phyloP scores from a whole-genome alignment of 768 basidiomycete genomes.

The Tricholoma sp. region DNA sequence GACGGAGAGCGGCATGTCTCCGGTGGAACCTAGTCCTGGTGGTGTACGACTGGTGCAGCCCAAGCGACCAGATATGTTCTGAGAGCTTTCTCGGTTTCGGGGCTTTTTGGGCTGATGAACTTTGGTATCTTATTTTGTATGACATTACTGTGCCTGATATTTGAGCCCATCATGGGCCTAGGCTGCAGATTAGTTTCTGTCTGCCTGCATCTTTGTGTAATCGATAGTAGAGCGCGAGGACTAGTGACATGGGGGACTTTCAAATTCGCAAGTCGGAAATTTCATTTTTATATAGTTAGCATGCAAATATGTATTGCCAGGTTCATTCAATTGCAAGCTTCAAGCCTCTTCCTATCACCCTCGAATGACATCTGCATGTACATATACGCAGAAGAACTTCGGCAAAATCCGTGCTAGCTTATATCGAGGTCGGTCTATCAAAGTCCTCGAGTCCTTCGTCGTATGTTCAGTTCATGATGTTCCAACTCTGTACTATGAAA shows the following conservation, averaged over 20 bases:
- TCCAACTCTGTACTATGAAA: no score
- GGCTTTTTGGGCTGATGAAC: background rate
- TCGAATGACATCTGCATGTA: no score
- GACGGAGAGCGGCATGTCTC: background rate
- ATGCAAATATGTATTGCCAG: no score
- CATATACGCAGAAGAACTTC: no score
- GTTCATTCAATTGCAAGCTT: no score
- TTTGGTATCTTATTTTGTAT: background rate
- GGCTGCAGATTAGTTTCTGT: background rate
- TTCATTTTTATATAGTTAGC: background rate
- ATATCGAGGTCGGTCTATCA: no score
- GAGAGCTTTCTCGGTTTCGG: background rate
- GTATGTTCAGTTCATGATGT: no score
- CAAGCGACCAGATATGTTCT: constrained; percentile 1
- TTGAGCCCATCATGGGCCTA: background rate
- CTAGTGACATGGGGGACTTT: background rate
- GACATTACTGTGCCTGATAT: background rate
- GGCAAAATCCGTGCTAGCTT: no score
- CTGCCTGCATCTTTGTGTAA: background rate
- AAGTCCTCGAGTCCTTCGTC: no score
- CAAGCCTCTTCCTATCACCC: no score
- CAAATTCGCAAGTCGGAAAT: background rate
- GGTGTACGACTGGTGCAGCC: constrained; percentile 4
- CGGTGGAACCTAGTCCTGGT: background rate
- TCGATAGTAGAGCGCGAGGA: background rate